Conservation (phyloP, 768 basidiomycete genomes). For the Lepiota brunneoincarnata region DNA sequence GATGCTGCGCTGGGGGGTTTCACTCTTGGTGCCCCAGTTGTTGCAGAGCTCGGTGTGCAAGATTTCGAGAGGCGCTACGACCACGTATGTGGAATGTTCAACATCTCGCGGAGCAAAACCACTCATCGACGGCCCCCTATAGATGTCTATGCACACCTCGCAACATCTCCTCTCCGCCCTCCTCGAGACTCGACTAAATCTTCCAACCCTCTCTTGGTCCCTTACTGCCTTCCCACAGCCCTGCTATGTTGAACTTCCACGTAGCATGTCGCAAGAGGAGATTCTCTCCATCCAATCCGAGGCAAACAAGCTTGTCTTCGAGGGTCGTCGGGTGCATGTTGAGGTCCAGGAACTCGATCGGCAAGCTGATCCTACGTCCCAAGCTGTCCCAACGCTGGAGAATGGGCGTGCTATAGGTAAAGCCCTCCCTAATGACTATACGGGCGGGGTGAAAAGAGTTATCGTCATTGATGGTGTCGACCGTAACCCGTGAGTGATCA, state of each 20-base stretch:
- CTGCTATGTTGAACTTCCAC: slow-evolving; percentile 75
- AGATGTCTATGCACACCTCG: slow-evolving; percentile 86
- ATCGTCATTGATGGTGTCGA: slow-evolving; percentile 83
- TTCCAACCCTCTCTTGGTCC: slow-evolving; percentile 84
- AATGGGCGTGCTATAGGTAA: slow-evolving; percentile 53
- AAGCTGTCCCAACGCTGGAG: slow-evolving; percentile 33
- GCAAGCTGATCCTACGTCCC: slow-evolving; percentile 16
- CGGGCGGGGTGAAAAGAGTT: slow-evolving; percentile 73
- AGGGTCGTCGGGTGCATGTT: slow-evolving; percentile 66
- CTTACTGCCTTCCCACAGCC: slow-evolving; percentile 64
- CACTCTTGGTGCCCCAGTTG: slow-evolving; percentile 47
- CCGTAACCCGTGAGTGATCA: slow-evolving; percentile 61
- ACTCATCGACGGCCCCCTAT: slow-evolving; percentile 1
- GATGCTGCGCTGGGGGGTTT: slow-evolving; percentile 47
- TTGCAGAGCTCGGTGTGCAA: slow-evolving; percentile 50
- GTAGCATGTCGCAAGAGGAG: slow-evolving; percentile 63
- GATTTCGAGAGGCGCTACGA: slow-evolving; percentile 70
- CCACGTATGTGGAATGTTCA: slow-evolving; percentile 46
- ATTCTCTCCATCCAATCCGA: slow-evolving; percentile 57
- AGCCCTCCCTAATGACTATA: slow-evolving; percentile 69
- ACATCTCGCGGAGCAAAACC: neutral
- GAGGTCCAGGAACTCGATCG: slow-evolving; percentile 67
- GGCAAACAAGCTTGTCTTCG: slow-evolving; percentile 67
- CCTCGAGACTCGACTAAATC: slow-evolving; percentile 58
- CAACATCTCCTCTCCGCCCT: slow-evolving; percentile 83